Base-by-base conservation (phyloP, 345 rosid species). In the Streptanthus diversifolius region DNA sequence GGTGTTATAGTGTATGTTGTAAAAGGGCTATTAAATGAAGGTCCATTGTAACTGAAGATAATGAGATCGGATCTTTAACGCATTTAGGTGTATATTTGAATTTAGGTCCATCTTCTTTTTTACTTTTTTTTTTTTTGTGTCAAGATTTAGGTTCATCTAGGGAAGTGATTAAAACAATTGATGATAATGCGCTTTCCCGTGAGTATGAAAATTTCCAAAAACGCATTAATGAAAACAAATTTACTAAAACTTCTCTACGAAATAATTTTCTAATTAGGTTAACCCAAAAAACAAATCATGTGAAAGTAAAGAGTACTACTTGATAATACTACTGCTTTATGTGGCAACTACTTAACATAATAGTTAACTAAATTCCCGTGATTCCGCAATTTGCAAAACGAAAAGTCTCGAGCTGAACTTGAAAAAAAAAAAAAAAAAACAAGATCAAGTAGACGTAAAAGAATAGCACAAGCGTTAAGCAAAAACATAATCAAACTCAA, bases 101-200 rank as follows among this genome's bases (percentile, higher is more conserved):
- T 45, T 36, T 73, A 72, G 70, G 27, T 41, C 15, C 13, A 13
- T 66, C 32, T 25, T 22, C 25, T 22, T 22, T 3, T 22, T 22
- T 22, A 56, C 32, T 25, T 22, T 3, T 22, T 22, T 3, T 22
- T 22, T 22, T 22, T 22, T 22, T 22, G 1, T 1, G 25, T 22
- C 25, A 22, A 25, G 3, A 25, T 1, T 1, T 1, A 3, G 76
- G 36, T 41, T 22, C 17, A 13, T 73, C 32, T 25, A 73, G 52
- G 77, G 17, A 54, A 37, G 53, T 64, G 71, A 9, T 55, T 43
- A 55, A 57, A 19, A 30, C 53, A 30, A 5, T 17, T 48, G 58
- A 21, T 22, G 55, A 35, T 64, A 55, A 25, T 33, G 39, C 71
- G 36, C 44, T 73, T 64, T 54, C 2, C 56, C 49, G 0, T 22